These are phyloP conservation scores for Lactarius hatsudake DNA, from an alignment of 768 basidiomycete species.

Conservation along the genomic window DNA sequence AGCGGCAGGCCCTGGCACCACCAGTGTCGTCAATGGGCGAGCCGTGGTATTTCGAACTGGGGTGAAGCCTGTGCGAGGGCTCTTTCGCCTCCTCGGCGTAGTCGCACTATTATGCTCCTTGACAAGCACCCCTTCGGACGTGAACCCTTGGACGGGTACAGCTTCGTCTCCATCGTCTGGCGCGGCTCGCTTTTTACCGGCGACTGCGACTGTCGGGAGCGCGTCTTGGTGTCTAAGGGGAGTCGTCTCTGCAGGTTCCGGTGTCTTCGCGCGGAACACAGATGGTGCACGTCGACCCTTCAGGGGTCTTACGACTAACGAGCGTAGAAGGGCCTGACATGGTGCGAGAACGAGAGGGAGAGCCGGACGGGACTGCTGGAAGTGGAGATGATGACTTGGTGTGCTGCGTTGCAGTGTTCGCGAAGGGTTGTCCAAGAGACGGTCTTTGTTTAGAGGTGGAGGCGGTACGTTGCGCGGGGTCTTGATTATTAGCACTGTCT, in stretches of 20 bases:
- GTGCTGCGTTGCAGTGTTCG: slow-evolving; percentile 19
- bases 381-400: slow-evolving; percentile 21
- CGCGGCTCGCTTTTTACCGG: slow-evolving; percentile 67
- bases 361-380: background rate
- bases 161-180: slow-evolving; percentile 72
- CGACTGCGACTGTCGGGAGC: slow-evolving; percentile 39
- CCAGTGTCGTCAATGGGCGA: slow-evolving; percentile 38
- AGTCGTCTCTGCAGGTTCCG: slow-evolving; percentile 28
- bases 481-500: slow-evolving; percentile 33
- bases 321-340: slow-evolving; percentile 46
- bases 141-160: slow-evolving; percentile 65
- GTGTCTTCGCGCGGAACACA: slow-evolving; percentile 32
- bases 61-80: slow-evolving; percentile 67
- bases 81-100: slow-evolving; percentile 63
- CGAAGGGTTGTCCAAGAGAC: slow-evolving; percentile 9
- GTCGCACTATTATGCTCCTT: slow-evolving; percentile 38
- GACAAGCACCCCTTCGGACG: slow-evolving; percentile 44
- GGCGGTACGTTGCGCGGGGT: slow-evolving; percentile 23
- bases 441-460: slow-evolving; percentile 28
- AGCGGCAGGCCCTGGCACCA: slow-evolving; percentile 49
- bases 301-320: slow-evolving; percentile 53
- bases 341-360: slow-evolving; percentile 28
- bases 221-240: slow-evolving; percentile 2
- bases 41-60: slow-evolving; percentile 54
- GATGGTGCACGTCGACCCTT: slow-evolving; percentile 38